Evolutionary conservation across 495 filamentous ascomycete species (phyloP).

Genomic region (Aspergillus ostianus): DNA sequence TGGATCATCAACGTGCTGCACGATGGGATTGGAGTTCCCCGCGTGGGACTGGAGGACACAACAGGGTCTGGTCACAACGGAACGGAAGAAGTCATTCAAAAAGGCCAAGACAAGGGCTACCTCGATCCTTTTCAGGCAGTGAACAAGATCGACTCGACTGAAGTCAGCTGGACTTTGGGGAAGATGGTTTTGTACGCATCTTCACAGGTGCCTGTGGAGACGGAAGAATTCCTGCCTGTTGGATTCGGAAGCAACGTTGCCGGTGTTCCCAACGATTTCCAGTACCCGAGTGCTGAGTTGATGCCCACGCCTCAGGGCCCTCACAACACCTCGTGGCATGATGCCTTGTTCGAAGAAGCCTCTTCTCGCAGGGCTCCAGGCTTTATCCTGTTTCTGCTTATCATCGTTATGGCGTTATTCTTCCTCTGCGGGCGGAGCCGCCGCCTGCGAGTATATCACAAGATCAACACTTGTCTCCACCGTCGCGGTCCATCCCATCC

Average conservation of each 20-base stretch:
- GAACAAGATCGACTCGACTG: constrained; percentile 85
- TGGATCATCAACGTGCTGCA: constrained; percentile 97
- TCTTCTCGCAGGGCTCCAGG: constrained; percentile 67
- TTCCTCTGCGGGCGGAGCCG: constrained; percentile 71
- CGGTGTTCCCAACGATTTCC: constrained; percentile 72
- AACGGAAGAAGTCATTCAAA: constrained; percentile 69
- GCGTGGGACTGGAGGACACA: constrained; percentile 74
- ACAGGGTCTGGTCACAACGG: constrained; percentile 57
- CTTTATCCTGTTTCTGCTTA: constrained; percentile 69
- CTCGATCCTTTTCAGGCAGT: constrained; percentile 89
- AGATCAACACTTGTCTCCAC: constrained; percentile 49
- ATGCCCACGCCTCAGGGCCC: constrained; percentile 41
- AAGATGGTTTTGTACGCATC: constrained; percentile 98
- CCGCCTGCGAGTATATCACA: constrained; percentile 61
- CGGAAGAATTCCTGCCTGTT: constrained; percentile 64
- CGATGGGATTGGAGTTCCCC: constrained; percentile 89
- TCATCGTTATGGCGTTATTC: constrained; percentile 65
- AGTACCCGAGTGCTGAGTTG: constrained; percentile 70
- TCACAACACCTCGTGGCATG: constrained; percentile 70
- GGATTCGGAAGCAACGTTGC: constrained; percentile 84
- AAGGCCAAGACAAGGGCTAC: constrained; percentile 75
- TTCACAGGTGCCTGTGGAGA: constrained; percentile 71
- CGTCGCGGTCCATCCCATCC: constrained; percentile 52
- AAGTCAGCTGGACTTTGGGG: constrained; percentile 98
- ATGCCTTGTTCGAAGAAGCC: constrained; percentile 60